Evolutionary conservation across 106 monocot species (phyloP).

Genomic region (Acorus calamus): DNA sequence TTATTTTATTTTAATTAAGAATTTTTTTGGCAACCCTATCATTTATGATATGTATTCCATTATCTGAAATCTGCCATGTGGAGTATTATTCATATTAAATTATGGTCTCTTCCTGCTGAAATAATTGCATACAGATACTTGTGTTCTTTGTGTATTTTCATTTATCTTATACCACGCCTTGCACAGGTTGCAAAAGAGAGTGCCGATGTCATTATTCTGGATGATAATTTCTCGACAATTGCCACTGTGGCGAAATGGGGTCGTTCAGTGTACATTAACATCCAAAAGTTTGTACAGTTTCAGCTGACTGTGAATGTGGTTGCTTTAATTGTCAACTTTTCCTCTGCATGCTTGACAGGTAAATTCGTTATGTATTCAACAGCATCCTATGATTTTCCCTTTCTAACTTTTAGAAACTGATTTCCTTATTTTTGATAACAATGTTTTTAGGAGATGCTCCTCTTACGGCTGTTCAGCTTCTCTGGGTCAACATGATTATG

Average conservation of each 20-base stretch:
- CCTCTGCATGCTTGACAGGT: conserved; percentile 92
- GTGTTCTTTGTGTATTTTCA: too few relatives aligned
- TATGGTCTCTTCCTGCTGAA: too few relatives aligned
- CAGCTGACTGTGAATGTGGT: conserved; percentile 94
- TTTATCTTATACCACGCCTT: too few relatives aligned
- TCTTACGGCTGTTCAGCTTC: conserved; percentile 85
- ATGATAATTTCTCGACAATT: conserved; percentile 96
- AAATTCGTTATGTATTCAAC: background rate
- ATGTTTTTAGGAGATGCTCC: conserved; percentile 61
- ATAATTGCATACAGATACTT: too few relatives aligned
- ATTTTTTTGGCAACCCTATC: too few relatives aligned
- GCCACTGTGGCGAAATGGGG: conserved; percentile 96
- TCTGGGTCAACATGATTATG: conserved; percentile 99
- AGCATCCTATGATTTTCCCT: too few relatives aligned
- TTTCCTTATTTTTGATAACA: background rate
- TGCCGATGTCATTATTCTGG: conserved; percentile 94
- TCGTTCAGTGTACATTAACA: conserved; percentile 92
- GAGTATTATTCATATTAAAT: too few relatives aligned
- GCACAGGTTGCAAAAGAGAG: conserved; percentile 91
- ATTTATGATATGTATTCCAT: too few relatives aligned
- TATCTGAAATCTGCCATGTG: too few relatives aligned
- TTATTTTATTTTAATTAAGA: too few relatives aligned
- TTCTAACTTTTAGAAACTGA: too few relatives aligned
- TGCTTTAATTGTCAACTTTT: conserved; percentile 83
- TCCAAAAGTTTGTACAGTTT: conserved; percentile 98